These are phyloP conservation scores for Mortierella sp. DNA, from an alignment of 371 early-diverging fungal genomes.

Conservation along the genomic window DNA sequence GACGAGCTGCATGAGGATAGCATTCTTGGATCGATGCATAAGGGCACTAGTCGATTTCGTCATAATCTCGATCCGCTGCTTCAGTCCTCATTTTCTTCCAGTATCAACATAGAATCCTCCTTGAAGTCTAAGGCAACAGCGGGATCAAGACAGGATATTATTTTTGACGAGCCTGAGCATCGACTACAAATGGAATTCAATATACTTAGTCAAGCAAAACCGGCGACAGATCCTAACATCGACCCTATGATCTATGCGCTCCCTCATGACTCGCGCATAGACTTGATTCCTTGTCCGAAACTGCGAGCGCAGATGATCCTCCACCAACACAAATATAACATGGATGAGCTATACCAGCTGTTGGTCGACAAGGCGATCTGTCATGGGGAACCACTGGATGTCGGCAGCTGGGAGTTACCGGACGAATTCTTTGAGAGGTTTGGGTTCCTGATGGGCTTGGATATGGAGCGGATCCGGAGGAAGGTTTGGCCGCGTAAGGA, in stretches of 20 bases:
- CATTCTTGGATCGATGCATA: too few relatives aligned
- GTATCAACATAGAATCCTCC: too few relatives aligned
- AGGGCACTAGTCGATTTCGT: too few relatives aligned
- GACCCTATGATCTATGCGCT: slow-evolving; percentile 57
- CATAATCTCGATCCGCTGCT: too few relatives aligned
- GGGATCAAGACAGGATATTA: slow-evolving; percentile 21
- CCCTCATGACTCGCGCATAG: slow-evolving; percentile 71
- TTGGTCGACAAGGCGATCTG: slow-evolving; percentile 62
- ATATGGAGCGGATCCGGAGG: slow-evolving; percentile 47
- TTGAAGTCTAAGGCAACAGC: too few relatives aligned
- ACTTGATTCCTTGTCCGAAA: slow-evolving; percentile 66
- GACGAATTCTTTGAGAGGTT: slow-evolving; percentile 65
- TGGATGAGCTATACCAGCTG: slow-evolving; percentile 68
- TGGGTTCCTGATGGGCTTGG: slow-evolving; percentile 59
- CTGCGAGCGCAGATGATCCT: slow-evolving; percentile 72
- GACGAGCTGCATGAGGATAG: slow-evolving; percentile 9
- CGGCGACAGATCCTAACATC: slow-evolving; percentile 46
- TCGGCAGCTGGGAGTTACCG: slow-evolving; percentile 68
- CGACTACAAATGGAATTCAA: slow-evolving; percentile 45
- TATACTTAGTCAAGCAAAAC: slow-evolving; percentile 35
- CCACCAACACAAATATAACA: slow-evolving; percentile 64
- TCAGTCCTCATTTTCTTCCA: too few relatives aligned
- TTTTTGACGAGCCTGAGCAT: slow-evolving; percentile 31
- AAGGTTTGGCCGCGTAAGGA: slow-evolving; percentile 23
- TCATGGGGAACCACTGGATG: slow-evolving; percentile 68